Evolutionary conservation across 805 yeast species (phyloP), one percentile per base, ranked within the genome.

Genomic region (Torulaspora microellipsoides): DNA sequence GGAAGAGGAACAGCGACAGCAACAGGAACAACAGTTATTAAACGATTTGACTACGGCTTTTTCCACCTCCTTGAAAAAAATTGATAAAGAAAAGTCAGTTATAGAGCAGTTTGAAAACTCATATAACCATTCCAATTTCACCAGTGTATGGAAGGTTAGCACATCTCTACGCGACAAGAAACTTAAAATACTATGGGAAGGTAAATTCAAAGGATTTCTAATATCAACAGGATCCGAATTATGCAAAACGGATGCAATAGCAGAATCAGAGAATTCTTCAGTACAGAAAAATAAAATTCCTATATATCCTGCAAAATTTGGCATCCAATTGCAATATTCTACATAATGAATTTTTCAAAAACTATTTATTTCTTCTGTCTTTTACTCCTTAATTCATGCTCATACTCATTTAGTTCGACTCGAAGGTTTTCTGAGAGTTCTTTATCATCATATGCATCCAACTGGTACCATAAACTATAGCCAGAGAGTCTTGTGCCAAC

Each of bases 101-200:
- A 73, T 78, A 43, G 70, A 72, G 28, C 75, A 76, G 9, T 78
- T 78, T 49, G 77, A 75, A 44, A 67, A 68, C 40, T 59, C 74
- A 9, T 77, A 78, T 28, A 70, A 72, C 30, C 71, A 71, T 33
- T 72, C 81, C 27, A 72, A 76, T 36, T 84, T 81, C 56, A 72
- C 81, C 2, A 81, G 86, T 46, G 91, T 87, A 11, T 62, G 89
- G 52, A 89, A 86, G 60, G 65, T 82, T 3, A 77, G 90, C 42
- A 79, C 93, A 0, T 80, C 88, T 34, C 51, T 87, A 27, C 80
- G 77, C 35, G 83, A 81, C 40, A 74, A 71, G 50, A 72, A 78
- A 47, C 53, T 86, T 11, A 79, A 78, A 47, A 38, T 89, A 5
- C 66, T 86, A 35, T 91, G 97, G 96, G 96, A 86, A 55, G 96